Evolutionary conservation across 345 rosid genomes (phyloP).

Genomic region (Gossypium raimondii): DNA sequence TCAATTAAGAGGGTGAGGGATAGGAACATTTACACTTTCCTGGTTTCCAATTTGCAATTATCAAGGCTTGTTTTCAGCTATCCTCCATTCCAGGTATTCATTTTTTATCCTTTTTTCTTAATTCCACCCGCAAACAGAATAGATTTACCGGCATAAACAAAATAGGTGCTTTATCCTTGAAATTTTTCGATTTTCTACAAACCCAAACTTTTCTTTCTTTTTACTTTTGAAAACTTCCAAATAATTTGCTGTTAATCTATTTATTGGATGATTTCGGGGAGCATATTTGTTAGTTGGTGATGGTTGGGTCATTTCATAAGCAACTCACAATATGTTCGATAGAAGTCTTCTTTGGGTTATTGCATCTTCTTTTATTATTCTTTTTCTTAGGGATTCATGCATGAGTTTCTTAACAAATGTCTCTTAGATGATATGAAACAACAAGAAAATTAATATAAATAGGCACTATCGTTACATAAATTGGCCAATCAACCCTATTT

Average conservation of each 20-base stretch:
- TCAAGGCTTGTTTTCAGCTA: neutral
- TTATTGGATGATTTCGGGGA: neutral
- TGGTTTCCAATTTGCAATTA: neutral
- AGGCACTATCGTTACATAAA: neutral
- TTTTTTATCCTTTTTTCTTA: neutral
- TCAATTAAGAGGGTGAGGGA: neutral
- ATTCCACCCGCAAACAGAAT: neutral
- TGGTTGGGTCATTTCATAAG: neutral
- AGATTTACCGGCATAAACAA: neutral
- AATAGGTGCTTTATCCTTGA: neutral
- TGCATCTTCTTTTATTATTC: neutral
- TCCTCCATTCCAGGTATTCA: neutral
- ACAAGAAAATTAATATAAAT: neutral
- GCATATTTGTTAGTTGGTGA: neutral
- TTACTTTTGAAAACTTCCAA: neutral
- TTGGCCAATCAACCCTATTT: neutral
- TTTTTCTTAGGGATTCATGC: neutral
- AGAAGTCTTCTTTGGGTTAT: neutral
- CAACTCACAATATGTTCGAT: neutral
- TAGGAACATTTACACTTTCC: neutral
- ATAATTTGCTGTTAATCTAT: neutral
- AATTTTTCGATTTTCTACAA: neutral
- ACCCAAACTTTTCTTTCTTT: neutral
- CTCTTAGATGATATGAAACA: neutral
- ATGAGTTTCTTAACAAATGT: neutral